Evolutionary conservation across 495 filamentous ascomycete genomes (phyloP).

Genomic region (Penicillium roqueforti): DNA sequence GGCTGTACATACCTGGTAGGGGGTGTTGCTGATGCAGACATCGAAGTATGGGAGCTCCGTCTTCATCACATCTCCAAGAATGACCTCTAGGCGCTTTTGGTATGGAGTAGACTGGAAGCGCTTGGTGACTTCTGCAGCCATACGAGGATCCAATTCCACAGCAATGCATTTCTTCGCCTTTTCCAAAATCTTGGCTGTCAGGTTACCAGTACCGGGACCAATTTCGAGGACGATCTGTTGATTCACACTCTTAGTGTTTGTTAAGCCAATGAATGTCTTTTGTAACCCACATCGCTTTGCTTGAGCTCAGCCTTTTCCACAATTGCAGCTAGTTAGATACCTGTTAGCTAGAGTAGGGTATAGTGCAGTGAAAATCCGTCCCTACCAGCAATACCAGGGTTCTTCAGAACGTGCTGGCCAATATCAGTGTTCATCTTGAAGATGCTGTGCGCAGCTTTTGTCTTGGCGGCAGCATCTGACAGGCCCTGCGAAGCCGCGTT

Average conservation of each 20-base stretch:
- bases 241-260: not conserved
- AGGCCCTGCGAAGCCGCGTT: slow-evolving; percentile 47
- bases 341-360: not conserved
- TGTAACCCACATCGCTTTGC: slow-evolving; percentile 65
- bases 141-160: slow-evolving; percentile 90
- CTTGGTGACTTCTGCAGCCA: slow-evolving; percentile 96
- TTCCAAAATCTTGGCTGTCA: slow-evolving; percentile 85
- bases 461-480: slow-evolving; percentile 44
- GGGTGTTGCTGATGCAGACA: slow-evolving; percentile 90
- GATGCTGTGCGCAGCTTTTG: slow-evolving; percentile 66
- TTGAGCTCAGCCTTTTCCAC: slow-evolving; percentile 85
- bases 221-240: slow-evolving; percentile 63
- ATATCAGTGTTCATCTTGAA: slow-evolving; percentile 83
- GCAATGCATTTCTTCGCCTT: slow-evolving; percentile 83
- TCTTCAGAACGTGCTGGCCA: slow-evolving; percentile 94
- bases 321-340: slow-evolving; percentile 45
- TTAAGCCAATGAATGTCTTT: not conserved
- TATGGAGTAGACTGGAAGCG: slow-evolving; percentile 82
- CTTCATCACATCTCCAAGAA: slow-evolving; percentile 93
- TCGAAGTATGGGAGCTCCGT: slow-evolving; percentile 81
- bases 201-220: slow-evolving; percentile 76
- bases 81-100: slow-evolving; percentile 74
- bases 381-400: slow-evolving; percentile 82
- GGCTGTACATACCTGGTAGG: slow-evolving; percentile 61
- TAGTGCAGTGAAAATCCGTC: not conserved